phyloP scores from a whole-genome alignment of 345 rosid species.

The Citrus mangshanensis region DNA sequence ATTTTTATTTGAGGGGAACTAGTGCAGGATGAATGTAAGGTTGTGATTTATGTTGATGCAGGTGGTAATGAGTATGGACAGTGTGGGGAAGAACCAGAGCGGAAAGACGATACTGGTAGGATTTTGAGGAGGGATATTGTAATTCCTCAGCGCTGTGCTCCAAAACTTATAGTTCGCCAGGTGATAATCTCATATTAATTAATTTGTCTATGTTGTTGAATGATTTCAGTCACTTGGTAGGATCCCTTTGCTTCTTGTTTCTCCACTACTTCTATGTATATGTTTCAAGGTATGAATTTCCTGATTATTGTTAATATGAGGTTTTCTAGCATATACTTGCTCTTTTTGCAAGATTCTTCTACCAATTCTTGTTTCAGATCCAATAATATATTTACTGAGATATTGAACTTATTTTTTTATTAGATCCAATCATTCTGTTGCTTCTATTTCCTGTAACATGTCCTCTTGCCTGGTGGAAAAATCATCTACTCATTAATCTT shows the following conservation, averaged over 20 bases:
- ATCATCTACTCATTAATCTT: not conserved
- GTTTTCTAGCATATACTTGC: not conserved
- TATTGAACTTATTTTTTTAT: too few species aligned
- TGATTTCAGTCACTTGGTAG: not conserved
- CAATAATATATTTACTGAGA: not conserved
- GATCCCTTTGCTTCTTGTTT: not conserved
- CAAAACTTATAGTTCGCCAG: conserved; percentile 86
- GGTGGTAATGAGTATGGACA: conserved; percentile 99
- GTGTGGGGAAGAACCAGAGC: conserved; percentile 95
- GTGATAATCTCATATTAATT: conserved; percentile 27
- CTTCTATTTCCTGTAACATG: not conserved
- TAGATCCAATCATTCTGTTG: not conserved
- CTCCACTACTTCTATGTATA: not conserved
- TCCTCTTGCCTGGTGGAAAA: too few species aligned
- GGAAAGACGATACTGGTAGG: conserved; percentile 79
- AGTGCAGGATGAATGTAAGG: not conserved
- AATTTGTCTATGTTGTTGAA: not conserved
- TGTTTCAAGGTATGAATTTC: not conserved
- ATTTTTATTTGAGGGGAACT: not conserved
- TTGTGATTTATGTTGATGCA: conserved; percentile 24
- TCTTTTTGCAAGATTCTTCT: not conserved
- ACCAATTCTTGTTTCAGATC: not conserved
- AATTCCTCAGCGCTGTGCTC: conserved; percentile 94
- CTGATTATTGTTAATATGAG: not conserved
- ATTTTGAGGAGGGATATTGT: conserved; percentile 84